Evolutionary conservation across 371 early-diverging fungal species (phyloP), one percentile per base, ranked within the genome.

Genomic region (Circinella minor): DNA sequence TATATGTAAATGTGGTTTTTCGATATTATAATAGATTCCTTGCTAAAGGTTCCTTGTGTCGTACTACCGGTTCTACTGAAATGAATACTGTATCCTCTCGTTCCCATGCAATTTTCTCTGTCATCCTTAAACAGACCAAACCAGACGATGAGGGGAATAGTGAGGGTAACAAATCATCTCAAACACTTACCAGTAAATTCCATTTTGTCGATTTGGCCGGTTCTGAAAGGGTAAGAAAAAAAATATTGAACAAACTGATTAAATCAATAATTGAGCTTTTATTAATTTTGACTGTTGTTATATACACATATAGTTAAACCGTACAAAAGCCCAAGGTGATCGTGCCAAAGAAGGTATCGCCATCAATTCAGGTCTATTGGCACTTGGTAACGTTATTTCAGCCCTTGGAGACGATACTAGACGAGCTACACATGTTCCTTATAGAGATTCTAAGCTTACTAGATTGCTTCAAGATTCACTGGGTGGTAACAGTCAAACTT

Each of bases 131-230:
- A 49, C 92, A 91, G 69, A 77, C 81, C 49, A 79, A 80, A 66
- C 70, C 71, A 20, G 72, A 66, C 39, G 77, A 71, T 34, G 65
- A 64, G 2, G 67, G 62, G 11, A 43, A 36, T 7, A 34, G 14
- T n/a, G 51, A n/a, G 51, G 51, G 15, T n/a, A 43, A 64, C 9
- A 67, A 74, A 15, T 74, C 74, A 10, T n/a, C 57, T 34, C 57
- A 57, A 57, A 34, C 57, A 57, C 46, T 80, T 38, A 76, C 80
- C 10, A 77, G 84, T 51, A 97, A 96, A 78, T 94, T 96, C 67
- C 93, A 95, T 71, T 98, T 99, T 88, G 98, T 99, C 55, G 99
- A 99, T 81, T 82, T 99, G 70, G 99, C 99, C 37, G 99, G 99
- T 20, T 84, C 85, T 47, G 85, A 84, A 72, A 70, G 85, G 68